A percentile compares a stretch with the other conserved stretches of the same genome.
Conservation (phyloP, 2,329 filamentous ascomycete genomes). For the Penicillium hesseltinei region DNA sequence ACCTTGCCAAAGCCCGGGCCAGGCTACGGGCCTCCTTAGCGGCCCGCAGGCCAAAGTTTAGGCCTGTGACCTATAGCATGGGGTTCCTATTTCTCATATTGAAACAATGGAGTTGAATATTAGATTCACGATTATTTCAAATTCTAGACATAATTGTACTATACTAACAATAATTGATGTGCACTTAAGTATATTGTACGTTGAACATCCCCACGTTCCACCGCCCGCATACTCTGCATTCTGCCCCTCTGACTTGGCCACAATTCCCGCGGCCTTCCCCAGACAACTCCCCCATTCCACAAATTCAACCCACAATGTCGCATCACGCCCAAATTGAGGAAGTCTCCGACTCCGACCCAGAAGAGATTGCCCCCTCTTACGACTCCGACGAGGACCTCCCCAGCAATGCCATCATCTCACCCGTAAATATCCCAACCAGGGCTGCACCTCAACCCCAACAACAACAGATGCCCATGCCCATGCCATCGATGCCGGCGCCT, state of each 20-base stretch:
- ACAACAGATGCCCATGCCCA: conserved; percentile 13
- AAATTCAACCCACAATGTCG: conserved; percentile 59
- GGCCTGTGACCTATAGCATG: not conserved
- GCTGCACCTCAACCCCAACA: conserved; percentile 8
- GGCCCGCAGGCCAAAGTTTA: no score
- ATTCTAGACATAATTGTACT: not conserved
- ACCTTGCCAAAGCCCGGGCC: no score
- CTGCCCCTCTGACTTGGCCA: conserved; percentile 18
- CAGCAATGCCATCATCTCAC: conserved; percentile 39
- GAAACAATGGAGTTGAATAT: not conserved
- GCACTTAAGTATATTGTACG: not conserved
- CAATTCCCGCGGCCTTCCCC: conserved; percentile 21
- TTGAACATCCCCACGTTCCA: conserved; percentile 5
- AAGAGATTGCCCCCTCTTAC: conserved; percentile 76
- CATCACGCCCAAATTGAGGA: conserved; percentile 84
- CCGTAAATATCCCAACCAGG: conserved; percentile 31
- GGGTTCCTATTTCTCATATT: not conserved
- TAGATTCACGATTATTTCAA: not conserved
- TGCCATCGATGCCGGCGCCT: conserved; percentile 25
- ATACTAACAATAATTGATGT: not conserved
- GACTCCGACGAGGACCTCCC: conserved; percentile 47
- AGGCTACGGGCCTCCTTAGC: no score
- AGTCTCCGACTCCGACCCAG: conserved; percentile 85
- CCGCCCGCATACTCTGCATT: conserved; percentile 16
- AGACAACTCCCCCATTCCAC: conserved; percentile 9